Evolutionary conservation across 352 stramenopile species (phyloP).

Genomic region (Thalassiosira hispida): DNA sequence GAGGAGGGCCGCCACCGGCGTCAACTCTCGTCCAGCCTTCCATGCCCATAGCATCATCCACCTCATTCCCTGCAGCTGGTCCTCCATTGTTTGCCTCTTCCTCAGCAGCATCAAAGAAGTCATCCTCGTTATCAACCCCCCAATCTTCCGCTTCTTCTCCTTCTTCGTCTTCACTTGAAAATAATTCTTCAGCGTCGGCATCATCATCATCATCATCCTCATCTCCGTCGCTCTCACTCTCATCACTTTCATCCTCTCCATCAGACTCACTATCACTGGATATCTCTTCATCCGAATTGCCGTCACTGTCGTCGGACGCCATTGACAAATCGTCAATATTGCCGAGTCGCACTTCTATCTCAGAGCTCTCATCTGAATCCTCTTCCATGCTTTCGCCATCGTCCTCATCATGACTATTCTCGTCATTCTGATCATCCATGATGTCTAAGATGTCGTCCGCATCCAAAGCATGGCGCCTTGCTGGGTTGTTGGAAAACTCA

Average conservation of each 20-base stretch:
- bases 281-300: conserved; percentile 38
- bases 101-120: conserved; percentile 55
- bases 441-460: conserved; percentile 16
- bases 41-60: conserved; percentile 33
- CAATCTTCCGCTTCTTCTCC: conserved; percentile 53
- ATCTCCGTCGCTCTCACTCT: conserved; percentile 43
- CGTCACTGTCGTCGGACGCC: conserved; percentile 22
- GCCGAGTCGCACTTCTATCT: conserved; percentile 48
- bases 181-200: conserved; percentile 31
- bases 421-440: conserved; percentile 24
- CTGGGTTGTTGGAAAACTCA: conserved; percentile 46
- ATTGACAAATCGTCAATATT: conserved; percentile 45
- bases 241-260: conserved; percentile 37
- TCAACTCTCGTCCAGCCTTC: conserved; percentile 83
- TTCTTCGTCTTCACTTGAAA: conserved; percentile 53
- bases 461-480: conserved; percentile 11
- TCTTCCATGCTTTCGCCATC: conserved; percentile 54
- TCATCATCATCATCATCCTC: conserved; percentile 47
- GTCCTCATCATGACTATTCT: conserved; percentile 36
- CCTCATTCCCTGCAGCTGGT: conserved; percentile 11
- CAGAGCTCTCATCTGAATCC: conserved; percentile 37
- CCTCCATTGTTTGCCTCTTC: conserved; percentile 44
- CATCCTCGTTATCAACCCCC: conserved; percentile 42
- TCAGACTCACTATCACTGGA: conserved; percentile 26
- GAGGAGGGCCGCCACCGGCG: conserved; percentile 39